Conservation (phyloP, 371 early-diverging fungal genomes). For the Paramicrosporidium saccamoebae region DNA sequence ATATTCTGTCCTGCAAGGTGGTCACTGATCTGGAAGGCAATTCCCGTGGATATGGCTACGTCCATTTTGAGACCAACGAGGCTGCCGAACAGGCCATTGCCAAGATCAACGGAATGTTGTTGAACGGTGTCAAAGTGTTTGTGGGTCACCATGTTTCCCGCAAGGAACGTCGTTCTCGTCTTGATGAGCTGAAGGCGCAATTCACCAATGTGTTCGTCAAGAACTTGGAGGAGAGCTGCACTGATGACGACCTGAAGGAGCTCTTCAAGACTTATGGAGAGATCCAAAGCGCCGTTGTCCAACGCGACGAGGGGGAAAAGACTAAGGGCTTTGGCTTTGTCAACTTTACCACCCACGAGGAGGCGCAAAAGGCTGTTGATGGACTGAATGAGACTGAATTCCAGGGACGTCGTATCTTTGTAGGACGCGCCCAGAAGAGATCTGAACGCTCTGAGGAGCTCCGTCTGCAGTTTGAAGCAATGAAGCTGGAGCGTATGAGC, state of each 20-base stretch:
- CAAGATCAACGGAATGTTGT: slow-evolving; percentile 87
- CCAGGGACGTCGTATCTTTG: slow-evolving; percentile 68
- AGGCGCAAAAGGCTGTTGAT: slow-evolving; percentile 66
- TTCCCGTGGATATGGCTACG: slow-evolving; percentile 91
- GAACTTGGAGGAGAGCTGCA: slow-evolving; percentile 58
- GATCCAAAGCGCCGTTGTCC: slow-evolving; percentile 44
- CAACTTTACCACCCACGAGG: slow-evolving; percentile 76
- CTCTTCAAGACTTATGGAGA: slow-evolving; percentile 57
- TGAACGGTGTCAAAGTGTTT: slow-evolving; percentile 81
- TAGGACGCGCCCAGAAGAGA: slow-evolving; percentile 95
- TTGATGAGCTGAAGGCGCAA: slow-evolving; percentile 55
- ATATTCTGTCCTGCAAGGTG: slow-evolving; percentile 94
- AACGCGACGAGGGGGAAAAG: slow-evolving; percentile 34
- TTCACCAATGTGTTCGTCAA: slow-evolving; percentile 97
- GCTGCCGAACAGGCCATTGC: slow-evolving; percentile 85
- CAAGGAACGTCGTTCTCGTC: slow-evolving; percentile 71
- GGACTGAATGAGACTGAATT: slow-evolving; percentile 68
- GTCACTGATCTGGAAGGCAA: slow-evolving; percentile 44
- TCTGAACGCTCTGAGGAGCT: slow-evolving; percentile 88
- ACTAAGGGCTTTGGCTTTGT: slow-evolving; percentile 86
- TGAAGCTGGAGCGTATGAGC: slow-evolving; percentile 65
- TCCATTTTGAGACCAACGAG: slow-evolving; percentile 88
- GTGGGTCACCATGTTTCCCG: slow-evolving; percentile 69
- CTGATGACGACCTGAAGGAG: slow-evolving; percentile 39
- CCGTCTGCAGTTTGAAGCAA: slow-evolving; percentile 61